Base-by-base conservation (phyloP, 2,329 filamentous ascomycete species). In the Arthrobotrys megalospora region DNA sequence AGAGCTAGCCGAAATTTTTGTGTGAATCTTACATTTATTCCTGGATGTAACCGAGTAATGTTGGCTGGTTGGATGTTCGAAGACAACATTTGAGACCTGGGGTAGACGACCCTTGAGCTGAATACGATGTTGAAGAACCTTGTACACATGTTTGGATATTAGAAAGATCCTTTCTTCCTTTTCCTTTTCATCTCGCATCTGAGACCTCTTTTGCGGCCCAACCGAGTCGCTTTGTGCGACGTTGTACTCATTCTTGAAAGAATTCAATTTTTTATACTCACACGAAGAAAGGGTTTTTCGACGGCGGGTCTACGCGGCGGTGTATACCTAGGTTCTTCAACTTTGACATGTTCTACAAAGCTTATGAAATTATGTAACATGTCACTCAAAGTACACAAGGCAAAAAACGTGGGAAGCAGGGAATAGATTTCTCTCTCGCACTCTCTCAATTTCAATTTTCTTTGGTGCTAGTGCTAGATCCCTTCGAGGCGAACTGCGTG, bases 391-490 rank as follows among this genome's bases (percentile, higher is more conserved):
- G 34, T 55, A 52, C 10, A 47, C 55, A 48, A 47, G 45, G 53
- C 48, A 43, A 67, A 68, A 68, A 76, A 67, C 65, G 65, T 76
- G 72, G 71, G 41, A 34, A 21, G 28, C 65, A 65, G 55, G 65
- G 65, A 63, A 65, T 64, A 12, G 6, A 7, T 60, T 60, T 69
- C 21, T 48, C 14, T 60, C 11, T 45, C 10, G 10, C 41, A 10
- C 12, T 38, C 12, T 38, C 36, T 38, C 36, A 10, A 8, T n/a
- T n/a, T n/a, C n/a, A 10, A 38, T 19, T 36, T 14, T 21, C 28
- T 48, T 58, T 63, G 50, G 28, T 45, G 21, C 38, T 45, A 10
- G 6, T 45, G n/a, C 14, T 32, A 4, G 47, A 64, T 58, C 41
- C 52, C 47, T 41, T 41, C 53, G 14, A 65, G 68, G 68, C 58